A percentile compares a stretch with the other conserved stretches of the same genome.
These are phyloP conservation scores for Coemansia sp. DNA, from an alignment of 192 early-diverging fungal genomes.

Conservation along the genomic window DNA sequence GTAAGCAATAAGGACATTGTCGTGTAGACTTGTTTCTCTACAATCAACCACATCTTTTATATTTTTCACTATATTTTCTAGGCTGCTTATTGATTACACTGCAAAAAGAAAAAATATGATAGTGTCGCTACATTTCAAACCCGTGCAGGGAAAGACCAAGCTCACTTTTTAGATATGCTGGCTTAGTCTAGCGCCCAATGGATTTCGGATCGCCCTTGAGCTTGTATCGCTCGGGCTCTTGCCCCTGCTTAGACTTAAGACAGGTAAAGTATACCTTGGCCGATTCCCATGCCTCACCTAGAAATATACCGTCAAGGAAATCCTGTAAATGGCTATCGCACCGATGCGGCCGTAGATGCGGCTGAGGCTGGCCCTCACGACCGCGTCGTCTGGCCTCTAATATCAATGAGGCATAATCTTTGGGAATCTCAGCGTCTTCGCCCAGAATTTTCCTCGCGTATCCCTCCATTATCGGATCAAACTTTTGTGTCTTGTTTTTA, in stretches of 20 bases:
- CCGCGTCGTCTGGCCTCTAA: constrained; percentile 43
- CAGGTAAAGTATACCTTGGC: constrained; percentile 39
- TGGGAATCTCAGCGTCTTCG: constrained; percentile 36
- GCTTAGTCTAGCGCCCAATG: constrained; percentile 9
- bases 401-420: constrained; percentile 33
- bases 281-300: constrained; percentile 32
- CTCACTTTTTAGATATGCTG: not conserved
- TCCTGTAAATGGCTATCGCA: constrained; percentile 52
- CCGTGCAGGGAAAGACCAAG: not conserved
- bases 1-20: constrained; percentile 52
- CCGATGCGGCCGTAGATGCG: constrained; percentile 43
- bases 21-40: constrained; percentile 12
- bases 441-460: constrained; percentile 46
- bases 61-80: not conserved
- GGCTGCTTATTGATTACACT: not conserved
- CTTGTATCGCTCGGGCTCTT: constrained; percentile 52
- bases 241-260: constrained; percentile 37
- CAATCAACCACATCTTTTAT: not conserved
- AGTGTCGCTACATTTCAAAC: not conserved
- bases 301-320: constrained; percentile 45
- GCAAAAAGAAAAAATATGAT: not conserved
- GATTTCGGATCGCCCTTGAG: constrained; percentile 22
- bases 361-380: constrained; percentile 45
- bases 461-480: constrained; percentile 35
- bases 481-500: constrained; percentile 4